Percentiles rank a stretch among this genome's conserved stretches.
These are phyloP conservation scores for Polyporus arcularius DNA, from an alignment of 768 basidiomycete species.

Conservation along the genomic window DNA sequence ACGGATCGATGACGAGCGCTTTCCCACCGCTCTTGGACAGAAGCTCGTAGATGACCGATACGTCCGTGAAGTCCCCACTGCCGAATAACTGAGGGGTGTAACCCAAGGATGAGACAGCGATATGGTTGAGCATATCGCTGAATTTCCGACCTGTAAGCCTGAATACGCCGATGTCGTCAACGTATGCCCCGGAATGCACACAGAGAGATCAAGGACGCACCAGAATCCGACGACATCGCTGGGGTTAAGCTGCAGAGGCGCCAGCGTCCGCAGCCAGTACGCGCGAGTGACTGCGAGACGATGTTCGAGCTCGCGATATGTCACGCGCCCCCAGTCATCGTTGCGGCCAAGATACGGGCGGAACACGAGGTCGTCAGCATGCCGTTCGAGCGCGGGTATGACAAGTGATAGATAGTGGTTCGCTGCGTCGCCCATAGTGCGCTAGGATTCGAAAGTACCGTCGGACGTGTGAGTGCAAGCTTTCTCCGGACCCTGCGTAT, in stretches of 20 bases:
- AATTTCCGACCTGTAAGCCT: constrained; percentile 21
- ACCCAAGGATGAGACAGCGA: constrained; percentile 13
- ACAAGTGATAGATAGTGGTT: constrained; percentile 1
- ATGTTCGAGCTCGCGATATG: background rate
- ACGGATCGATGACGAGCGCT: constrained; percentile 14
- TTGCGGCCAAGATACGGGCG: background rate
- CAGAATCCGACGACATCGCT: background rate
- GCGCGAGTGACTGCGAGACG: background rate
- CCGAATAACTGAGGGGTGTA: constrained; percentile 23
- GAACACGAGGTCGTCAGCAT: constrained; percentile 2
- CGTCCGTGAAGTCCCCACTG: constrained; percentile 15
- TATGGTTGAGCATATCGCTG: constrained; percentile 18
- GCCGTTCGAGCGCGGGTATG: background rate
- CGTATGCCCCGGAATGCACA: background rate
- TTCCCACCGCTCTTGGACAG: constrained; percentile 14
- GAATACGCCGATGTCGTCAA: background rate
- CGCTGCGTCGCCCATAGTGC: background rate
- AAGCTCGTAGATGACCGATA: constrained; percentile 8
- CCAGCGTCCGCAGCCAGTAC: background rate
- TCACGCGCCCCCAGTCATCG: background rate
- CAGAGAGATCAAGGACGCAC: constrained; percentile 5
- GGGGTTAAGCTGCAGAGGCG: background rate
- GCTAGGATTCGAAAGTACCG: too few species aligned
- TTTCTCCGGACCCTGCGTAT: too few species aligned
- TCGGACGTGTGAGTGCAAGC: too few species aligned